These are phyloP conservation scores for Chenopodium quinoa DNA, from an alignment of 148 eudicot species.

Conservation along the genomic window DNA sequence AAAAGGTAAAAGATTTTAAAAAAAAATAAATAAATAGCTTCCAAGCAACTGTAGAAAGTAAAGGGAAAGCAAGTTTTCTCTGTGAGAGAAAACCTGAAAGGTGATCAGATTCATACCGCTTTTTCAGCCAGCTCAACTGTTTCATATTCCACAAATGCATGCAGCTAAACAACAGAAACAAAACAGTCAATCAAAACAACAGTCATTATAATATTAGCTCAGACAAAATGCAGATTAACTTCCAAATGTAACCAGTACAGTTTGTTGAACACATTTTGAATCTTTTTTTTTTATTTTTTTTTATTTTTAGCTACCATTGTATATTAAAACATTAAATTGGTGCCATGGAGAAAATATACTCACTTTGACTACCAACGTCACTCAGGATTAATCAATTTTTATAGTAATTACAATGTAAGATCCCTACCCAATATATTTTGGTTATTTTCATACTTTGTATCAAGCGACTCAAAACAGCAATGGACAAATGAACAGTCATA, in stretches of 20 bases:
- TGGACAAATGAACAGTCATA: not conserved
- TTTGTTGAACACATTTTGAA: not conserved
- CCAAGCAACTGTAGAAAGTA: not conserved
- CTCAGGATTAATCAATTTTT: too few species aligned
- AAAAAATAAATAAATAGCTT: not conserved
- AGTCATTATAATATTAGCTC: not conserved
- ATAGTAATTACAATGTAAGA: not conserved
- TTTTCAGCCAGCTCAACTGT: constrained; percentile 85
- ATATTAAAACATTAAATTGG: not conserved
- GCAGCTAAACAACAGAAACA: constrained; percentile 53
- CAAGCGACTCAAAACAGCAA: not conserved
- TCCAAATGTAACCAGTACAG: not conserved
- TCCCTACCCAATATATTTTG: not conserved
- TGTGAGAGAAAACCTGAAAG: not conserved
- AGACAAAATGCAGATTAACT: not conserved
- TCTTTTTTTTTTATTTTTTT: too few species aligned
- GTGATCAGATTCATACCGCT: constrained; percentile 57
- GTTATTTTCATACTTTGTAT: too few species aligned
- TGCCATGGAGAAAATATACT: not conserved
- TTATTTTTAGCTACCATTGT: not conserved
- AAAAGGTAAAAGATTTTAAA: not conserved
- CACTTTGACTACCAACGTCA: not conserved
- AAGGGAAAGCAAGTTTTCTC: not conserved
- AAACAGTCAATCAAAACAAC: not conserved
- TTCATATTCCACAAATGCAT: constrained; percentile 97